Conservation (phyloP, 2,329 filamentous ascomycete species). For the Sporothrix luriei region DNA sequence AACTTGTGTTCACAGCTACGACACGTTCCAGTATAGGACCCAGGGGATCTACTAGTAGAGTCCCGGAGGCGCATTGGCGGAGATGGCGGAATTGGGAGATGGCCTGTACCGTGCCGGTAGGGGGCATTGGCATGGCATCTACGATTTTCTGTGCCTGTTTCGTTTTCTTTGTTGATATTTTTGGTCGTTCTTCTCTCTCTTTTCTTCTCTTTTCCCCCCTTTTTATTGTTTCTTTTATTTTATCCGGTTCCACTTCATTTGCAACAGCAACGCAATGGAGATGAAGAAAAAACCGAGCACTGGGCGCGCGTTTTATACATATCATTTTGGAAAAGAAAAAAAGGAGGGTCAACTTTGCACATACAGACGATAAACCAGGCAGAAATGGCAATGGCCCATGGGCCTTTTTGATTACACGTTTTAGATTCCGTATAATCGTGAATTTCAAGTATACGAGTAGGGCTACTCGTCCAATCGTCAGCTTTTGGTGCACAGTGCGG, state of each 20-base stretch:
- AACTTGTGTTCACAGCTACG: slow-evolving; percentile 46
- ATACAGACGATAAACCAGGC: neutral
- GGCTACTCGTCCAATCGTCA: no score
- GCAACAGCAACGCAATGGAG: neutral
- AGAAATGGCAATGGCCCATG: neutral
- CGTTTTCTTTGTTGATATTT: neutral
- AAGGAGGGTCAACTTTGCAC: neutral
- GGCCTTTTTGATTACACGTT: neutral
- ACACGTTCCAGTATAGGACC: slow-evolving; percentile 85
- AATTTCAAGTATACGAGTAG: no score
- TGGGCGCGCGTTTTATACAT: slow-evolving; percentile 12
- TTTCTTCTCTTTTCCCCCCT: neutral
- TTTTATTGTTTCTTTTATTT: neutral
- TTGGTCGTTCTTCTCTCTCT: neutral
- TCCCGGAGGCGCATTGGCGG: neutral
- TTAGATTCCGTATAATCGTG: neutral
- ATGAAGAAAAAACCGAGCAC: neutral
- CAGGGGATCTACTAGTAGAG: slow-evolving; percentile 73
- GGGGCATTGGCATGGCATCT: slow-evolving; percentile 33
- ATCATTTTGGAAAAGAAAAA: slow-evolving; percentile 8
- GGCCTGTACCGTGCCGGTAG: neutral
- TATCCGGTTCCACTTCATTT: neutral
- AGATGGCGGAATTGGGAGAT: neutral
- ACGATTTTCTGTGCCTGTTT: neutral
- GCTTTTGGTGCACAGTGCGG: no score